phyloP scores from a whole-genome alignment of 2,329 filamentous ascomycete species.

The Falciphora oryzae region DNA sequence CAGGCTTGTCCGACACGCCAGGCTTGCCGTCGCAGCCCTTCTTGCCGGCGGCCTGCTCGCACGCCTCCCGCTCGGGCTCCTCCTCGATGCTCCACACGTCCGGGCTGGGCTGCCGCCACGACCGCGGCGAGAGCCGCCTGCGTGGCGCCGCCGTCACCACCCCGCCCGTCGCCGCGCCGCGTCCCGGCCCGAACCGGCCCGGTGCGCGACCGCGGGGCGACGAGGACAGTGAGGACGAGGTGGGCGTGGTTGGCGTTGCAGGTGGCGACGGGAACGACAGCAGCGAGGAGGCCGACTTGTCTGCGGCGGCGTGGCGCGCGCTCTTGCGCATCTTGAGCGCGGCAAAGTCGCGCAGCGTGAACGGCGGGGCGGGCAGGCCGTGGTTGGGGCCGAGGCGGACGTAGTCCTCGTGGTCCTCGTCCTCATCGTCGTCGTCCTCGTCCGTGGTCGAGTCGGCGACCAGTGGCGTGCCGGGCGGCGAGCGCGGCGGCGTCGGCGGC shows the following conservation, averaged over 20 bases:
- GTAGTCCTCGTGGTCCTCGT: conserved; percentile 40
- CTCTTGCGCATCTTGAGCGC: conserved; percentile 25
- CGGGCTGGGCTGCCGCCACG: conserved; percentile 53
- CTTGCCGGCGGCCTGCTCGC: conserved; percentile 36
- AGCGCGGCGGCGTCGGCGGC: conserved; percentile 35
- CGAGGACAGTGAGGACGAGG: neutral
- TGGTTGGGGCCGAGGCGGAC: conserved; percentile 38
- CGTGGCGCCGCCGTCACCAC: conserved; percentile 18
- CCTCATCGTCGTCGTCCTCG: conserved; percentile 37
- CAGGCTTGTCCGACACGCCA: conserved; percentile 13
- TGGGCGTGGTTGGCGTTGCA: too few species aligned
- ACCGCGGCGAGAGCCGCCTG: conserved; percentile 34
- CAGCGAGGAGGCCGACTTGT: neutral
- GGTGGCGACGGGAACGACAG: conserved; percentile 1
- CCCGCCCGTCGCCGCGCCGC: conserved; percentile 22
- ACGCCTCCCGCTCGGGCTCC: conserved; percentile 42
- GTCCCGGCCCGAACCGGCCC: neutral
- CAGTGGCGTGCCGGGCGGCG: conserved; percentile 23
- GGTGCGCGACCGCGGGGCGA: neutral
- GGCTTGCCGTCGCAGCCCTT: conserved; percentile 22
- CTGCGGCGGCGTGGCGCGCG: conserved; percentile 11
- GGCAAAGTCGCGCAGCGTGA: conserved; percentile 36
- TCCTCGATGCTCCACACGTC: conserved; percentile 57
- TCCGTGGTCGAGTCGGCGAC: conserved; percentile 37
- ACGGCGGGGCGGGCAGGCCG: conserved; percentile 34